Percentiles rank a stretch among this genome's conserved stretches.
Conservation (phyloP, 257 asterid species). For the Voacanga thouarsii region DNA sequence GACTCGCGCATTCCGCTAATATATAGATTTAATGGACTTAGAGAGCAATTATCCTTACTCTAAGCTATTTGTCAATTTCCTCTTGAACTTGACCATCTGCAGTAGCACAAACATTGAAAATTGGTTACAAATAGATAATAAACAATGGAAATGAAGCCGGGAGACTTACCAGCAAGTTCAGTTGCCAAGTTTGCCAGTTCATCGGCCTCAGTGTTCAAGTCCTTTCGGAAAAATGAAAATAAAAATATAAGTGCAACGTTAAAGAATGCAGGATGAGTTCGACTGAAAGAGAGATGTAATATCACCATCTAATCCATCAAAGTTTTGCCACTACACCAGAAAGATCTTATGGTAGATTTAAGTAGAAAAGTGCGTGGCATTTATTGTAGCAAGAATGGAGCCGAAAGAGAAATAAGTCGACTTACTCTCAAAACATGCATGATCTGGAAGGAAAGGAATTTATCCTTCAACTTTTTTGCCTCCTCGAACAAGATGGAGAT, state of each 20-base stretch:
- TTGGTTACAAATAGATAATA: background rate
- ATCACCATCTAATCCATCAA: background rate
- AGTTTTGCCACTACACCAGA: background rate
- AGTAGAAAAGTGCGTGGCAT: background rate
- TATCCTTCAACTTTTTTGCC: constrained; percentile 75
- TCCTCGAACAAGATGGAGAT: constrained; percentile 59
- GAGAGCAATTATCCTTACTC: background rate
- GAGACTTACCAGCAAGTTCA: constrained; percentile 65
- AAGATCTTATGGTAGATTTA: background rate
- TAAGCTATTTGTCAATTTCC: constrained; percentile 51
- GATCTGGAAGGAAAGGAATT: constrained; percentile 65
- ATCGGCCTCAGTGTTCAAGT: constrained; percentile 90
- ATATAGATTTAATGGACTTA: background rate
- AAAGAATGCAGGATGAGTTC: background rate
- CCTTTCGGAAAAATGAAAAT: constrained; percentile 41
- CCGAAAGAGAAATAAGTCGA: constrained; percentile 2
- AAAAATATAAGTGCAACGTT: background rate
- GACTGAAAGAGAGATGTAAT: background rate
- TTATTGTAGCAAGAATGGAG: background rate
- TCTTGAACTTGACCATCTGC: constrained; percentile 78
- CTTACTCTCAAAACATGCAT: constrained; percentile 74
- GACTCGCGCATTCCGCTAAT: background rate
- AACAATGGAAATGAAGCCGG: background rate
- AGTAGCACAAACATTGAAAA: constrained; percentile 5
- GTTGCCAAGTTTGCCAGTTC: constrained; percentile 88